Evolutionary conservation across 805 yeast species (phyloP).

Genomic region (Saturnispora quitensis): DNA sequence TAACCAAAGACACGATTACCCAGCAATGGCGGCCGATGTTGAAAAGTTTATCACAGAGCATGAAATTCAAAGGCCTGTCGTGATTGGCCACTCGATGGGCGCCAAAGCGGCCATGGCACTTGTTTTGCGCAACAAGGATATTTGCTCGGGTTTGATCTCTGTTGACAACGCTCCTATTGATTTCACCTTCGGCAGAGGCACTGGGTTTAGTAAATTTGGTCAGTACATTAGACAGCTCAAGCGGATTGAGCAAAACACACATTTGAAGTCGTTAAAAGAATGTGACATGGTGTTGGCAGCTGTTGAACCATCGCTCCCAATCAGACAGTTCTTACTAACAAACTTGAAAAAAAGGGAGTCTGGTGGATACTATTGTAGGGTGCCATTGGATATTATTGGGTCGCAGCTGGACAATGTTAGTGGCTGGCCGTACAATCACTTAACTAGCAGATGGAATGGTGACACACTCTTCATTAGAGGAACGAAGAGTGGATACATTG

Average conservation of each 20-base stretch:
- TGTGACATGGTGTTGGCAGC: constrained; percentile 55
- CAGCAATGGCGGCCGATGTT: constrained; percentile 79
- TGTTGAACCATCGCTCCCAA: constrained; percentile 49
- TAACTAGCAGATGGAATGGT: constrained; percentile 47
- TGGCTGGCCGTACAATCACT: constrained; percentile 64
- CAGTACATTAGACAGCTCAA: constrained; percentile 57
- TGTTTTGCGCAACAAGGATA: constrained; percentile 55
- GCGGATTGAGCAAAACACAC: constrained; percentile 40
- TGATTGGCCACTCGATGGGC: constrained; percentile 85
- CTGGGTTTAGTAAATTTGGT: constrained; percentile 43
- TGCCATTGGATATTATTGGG: constrained; percentile 67
- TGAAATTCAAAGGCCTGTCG: constrained; percentile 40
- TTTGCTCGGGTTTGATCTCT: constrained; percentile 53
- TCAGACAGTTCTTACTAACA: constrained; percentile 72
- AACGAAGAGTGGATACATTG: constrained; percentile 60
- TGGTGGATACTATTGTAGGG: constrained; percentile 35
- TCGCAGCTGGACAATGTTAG: constrained; percentile 59
- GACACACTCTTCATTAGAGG: constrained; percentile 81
- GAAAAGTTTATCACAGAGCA: constrained; percentile 52
- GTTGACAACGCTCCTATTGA: constrained; percentile 90
- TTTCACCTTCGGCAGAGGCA: constrained; percentile 33
- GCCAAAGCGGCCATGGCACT: constrained; percentile 91
- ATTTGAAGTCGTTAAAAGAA: constrained; percentile 45
- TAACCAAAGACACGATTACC: constrained; percentile 59
- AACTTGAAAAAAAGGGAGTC: constrained; percentile 43